A percentile compares a stretch with the other conserved stretches of the same genome.
These are phyloP conservation scores for Juncus inflexus DNA, from an alignment of 176 grass and related monocot genomes.

Conservation along the genomic window DNA sequence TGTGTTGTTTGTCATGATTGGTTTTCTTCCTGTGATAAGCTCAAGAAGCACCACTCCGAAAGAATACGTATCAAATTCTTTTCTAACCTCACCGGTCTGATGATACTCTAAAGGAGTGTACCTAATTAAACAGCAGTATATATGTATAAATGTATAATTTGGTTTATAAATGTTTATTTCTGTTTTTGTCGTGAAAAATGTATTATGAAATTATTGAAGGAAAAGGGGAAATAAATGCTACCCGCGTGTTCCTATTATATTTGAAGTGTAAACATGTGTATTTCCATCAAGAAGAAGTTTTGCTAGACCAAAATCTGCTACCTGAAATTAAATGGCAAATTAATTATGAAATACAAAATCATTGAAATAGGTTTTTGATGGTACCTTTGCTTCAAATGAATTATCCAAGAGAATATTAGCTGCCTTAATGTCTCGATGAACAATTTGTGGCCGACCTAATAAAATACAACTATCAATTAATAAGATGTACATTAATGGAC, in stretches of 20 bases:
- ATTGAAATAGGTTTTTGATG: neutral
- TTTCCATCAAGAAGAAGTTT: conserved; percentile 3
- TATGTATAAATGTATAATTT: neutral
- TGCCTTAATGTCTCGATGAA: conserved; percentile 38
- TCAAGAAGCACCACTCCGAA: conserved; percentile 65
- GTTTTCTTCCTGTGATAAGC: conserved; percentile 50
- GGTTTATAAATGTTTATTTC: neutral
- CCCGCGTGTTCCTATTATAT: conserved; percentile 16
- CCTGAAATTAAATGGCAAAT: neutral
- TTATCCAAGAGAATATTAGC: conserved; percentile 41
- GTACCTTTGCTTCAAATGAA: conserved; percentile 35
- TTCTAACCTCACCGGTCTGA: conserved; percentile 41
- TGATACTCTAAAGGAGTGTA: conserved; percentile 60
- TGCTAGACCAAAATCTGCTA: conserved; percentile 20
- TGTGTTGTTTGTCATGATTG: conserved; percentile 31
- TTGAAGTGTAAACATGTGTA: conserved; percentile 1
- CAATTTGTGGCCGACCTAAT: conserved; percentile 34
- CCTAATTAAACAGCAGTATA: conserved; percentile 20
- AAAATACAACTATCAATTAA: neutral
- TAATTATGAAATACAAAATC: neutral
- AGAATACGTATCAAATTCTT: conserved; percentile 59
- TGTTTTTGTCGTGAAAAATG: neutral
- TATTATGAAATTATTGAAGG: neutral
- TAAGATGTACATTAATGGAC: neutral
- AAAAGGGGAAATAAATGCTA: neutral